Evolutionary conservation across 2,329 filamentous ascomycete genomes (phyloP), one percentile per base, ranked within the genome.

Genomic region (Sporothrix phasma): DNA sequence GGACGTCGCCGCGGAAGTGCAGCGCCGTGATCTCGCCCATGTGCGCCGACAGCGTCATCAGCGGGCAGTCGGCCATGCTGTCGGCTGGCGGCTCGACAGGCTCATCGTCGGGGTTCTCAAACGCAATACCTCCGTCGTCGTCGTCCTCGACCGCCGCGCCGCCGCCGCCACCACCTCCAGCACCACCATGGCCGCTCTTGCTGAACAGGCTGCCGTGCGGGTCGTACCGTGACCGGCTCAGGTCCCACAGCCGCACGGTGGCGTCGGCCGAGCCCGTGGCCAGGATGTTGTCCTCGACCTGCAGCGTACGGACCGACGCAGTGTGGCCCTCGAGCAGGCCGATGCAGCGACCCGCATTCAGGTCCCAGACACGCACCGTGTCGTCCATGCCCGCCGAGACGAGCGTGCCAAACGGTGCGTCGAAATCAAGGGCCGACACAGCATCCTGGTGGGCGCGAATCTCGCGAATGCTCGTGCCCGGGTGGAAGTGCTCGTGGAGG

Each of bases 261-360:
- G 94, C 94, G 73, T 99, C 94, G 81, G 92, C 89, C 1, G 91
- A 96, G 19, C 94, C 94, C 1, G 94, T 97, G 5, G 92, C 93
- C 31, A 97, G 86, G 67, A 97, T 88, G 73, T 96, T 97, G 73
- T 97, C 93, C 73, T 97, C 90, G 0, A 99, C 90, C 73, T 99
- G 94, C 56, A 99, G 78, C 65, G 93, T 86, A 62, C 93, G 85
- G 24, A 99, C 94, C 0, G 94, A 97, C 7, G 93, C 94, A 15
- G 95, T 88, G 75, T 99, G 94, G 1, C 94, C 94, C 74, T 97
- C 94, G 17, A 99, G 81, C 70, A 90, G 80, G 29, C 94, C 94
- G 72, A 96, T 92, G 75, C 93, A 97, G 39, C 92, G 85, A 43
- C 94, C 94, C 2, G 90, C 89, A 72, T 94, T 97, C 68, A 99